Evolutionary conservation across 2,329 filamentous ascomycete species (phyloP).

Genomic region (Diaporthe ampelina): DNA sequence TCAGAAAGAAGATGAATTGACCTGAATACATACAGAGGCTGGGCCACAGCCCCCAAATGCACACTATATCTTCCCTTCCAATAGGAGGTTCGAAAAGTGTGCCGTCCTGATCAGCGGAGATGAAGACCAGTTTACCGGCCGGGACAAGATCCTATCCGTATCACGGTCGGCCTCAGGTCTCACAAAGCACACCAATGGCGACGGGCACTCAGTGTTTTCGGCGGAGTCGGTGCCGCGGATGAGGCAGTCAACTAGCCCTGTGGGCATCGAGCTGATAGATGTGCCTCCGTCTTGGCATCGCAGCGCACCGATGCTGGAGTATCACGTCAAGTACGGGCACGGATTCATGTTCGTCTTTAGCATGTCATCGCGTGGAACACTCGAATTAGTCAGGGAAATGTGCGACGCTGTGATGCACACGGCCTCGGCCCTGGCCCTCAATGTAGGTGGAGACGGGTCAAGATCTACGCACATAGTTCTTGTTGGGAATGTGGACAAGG

Average conservation of each 20-base stretch:
- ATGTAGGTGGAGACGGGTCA: background rate
- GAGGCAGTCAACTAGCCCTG: no score
- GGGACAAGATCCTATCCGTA: background rate
- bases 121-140: background rate
- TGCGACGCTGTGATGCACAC: background rate
- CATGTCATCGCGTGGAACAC: background rate
- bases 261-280: background rate
- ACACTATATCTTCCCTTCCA: background rate
- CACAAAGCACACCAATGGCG: background rate
- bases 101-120: conserved; percentile 7
- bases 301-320: background rate
- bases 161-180: no score
- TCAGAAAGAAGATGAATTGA: background rate
- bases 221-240: background rate
- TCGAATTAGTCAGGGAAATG: background rate
- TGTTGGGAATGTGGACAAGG: background rate
- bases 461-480: background rate
- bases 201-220: background rate
- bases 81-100: background rate
- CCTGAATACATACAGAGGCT: background rate
- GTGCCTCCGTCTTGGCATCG: background rate
- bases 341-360: background rate
- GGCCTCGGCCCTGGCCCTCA: background rate
- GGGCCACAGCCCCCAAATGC: background rate
- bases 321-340: conserved; percentile 10